These are phyloP conservation scores for Skeletonema tropicum DNA, from an alignment of 108 stramenopile species.

Conservation along the genomic window DNA sequence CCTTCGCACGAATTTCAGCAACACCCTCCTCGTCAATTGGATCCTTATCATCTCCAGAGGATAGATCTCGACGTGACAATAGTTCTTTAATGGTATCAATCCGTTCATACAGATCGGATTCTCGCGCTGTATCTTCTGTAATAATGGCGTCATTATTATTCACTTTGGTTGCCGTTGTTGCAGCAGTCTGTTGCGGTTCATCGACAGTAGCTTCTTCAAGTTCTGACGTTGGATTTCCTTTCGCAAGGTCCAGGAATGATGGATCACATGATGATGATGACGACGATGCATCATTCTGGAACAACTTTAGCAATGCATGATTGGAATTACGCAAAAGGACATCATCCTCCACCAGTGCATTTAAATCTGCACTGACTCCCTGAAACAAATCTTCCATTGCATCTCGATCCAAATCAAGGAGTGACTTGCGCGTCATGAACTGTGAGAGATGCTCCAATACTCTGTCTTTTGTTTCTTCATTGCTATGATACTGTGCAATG, in stretches of 20 bases:
- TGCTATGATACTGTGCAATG: not conserved
- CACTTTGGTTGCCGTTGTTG: not conserved
- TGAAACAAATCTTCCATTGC: constrained; percentile 5
- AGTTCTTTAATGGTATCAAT: constrained; percentile 25
- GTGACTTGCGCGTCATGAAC: constrained; percentile 17
- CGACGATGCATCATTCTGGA: not conserved
- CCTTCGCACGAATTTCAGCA: constrained; percentile 10
- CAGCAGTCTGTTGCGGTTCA: not conserved
- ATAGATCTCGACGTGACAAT: constrained; percentile 14
- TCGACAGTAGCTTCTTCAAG: not conserved
- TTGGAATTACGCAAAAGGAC: constrained; percentile 28
- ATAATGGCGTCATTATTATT: not conserved
- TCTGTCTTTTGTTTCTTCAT: not conserved
- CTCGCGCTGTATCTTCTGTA: constrained; percentile 35
- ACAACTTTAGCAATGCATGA: constrained; percentile 4
- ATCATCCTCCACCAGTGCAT: constrained; percentile 15
- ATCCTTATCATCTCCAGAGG: not conserved
- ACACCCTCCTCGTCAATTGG: constrained; percentile 14
- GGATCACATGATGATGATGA: constrained; percentile 3
- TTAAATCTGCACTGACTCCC: constrained; percentile 7
- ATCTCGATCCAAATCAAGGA: constrained; percentile 20
- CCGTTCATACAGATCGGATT: constrained; percentile 41
- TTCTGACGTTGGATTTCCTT: constrained; percentile 17
- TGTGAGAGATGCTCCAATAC: constrained; percentile 1
- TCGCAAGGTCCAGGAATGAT: constrained; percentile 17